A percentile compares a stretch with the other conserved stretches of the same genome.
These are phyloP conservation scores for Quercus cerris DNA, from an alignment of 306 rosid species.

Conservation along the genomic window DNA sequence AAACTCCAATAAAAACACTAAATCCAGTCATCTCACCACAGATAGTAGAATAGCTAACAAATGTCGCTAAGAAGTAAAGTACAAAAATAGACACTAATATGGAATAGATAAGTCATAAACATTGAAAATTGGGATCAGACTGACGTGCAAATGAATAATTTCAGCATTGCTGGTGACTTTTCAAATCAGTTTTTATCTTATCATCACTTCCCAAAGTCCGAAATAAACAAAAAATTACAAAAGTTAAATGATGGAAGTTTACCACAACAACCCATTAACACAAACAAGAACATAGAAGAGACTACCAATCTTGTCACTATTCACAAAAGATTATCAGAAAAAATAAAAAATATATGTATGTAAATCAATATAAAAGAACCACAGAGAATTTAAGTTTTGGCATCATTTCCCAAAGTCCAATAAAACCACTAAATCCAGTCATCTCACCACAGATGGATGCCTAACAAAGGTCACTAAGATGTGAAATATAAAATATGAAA, in stretches of 20 bases:
- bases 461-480: neutral
- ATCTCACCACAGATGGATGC: neutral
- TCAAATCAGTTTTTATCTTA: neutral
- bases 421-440: no score
- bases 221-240: neutral
- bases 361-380: neutral
- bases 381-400: neutral
- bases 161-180: conserved; percentile 14
- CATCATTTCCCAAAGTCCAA: conserved; percentile 25
- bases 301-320: neutral
- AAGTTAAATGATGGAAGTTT: no score
- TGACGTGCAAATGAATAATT: conserved; percentile 22
- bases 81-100: neutral
- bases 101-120: neutral
- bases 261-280: neutral
- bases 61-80: neutral
- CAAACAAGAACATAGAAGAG: neutral
- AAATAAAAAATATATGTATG: no score
- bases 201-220: conserved; percentile 7
- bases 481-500: neutral
- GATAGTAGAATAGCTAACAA: neutral
- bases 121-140: conserved; percentile 16
- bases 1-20: neutral
- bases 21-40: neutral
- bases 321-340: no score